phyloP scores from a whole-genome alignment of 148 eudicot species.

The Amaranthus cruentus region DNA sequence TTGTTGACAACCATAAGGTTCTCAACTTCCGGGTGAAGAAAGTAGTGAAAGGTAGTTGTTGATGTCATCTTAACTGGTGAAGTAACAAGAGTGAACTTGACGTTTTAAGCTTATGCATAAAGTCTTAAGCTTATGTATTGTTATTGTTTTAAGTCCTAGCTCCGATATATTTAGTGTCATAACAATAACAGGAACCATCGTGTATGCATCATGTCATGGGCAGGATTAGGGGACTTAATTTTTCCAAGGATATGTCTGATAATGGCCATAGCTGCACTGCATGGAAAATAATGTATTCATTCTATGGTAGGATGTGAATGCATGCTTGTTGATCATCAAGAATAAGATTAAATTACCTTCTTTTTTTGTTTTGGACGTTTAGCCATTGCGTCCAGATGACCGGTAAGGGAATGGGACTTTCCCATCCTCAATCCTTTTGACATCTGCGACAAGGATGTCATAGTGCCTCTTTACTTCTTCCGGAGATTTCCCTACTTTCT shows the following conservation, averaged over 20 bases:
- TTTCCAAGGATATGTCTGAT: neutral
- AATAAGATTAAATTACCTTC: constrained; percentile 28
- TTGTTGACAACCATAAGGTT: neutral
- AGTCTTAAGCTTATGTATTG: neutral
- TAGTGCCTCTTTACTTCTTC: constrained; percentile 68
- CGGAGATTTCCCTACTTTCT: constrained; percentile 52
- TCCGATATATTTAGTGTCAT: neutral
- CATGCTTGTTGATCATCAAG: neutral
- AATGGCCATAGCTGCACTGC: neutral
- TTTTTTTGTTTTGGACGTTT: constrained; percentile 1
- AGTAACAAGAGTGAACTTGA: neutral
- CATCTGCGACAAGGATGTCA: constrained; percentile 52
- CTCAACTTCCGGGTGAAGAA: neutral
- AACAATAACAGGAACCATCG: neutral
- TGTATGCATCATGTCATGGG: neutral
- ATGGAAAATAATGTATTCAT: neutral
- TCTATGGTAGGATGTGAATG: neutral
- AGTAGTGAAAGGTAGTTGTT: neutral
- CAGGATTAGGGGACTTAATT: neutral
- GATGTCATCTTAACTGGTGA: neutral
- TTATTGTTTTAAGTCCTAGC: too few species aligned
- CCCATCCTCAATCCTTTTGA: constrained; percentile 51
- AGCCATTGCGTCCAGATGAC: constrained; percentile 23
- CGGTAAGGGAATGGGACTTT: constrained; percentile 49
- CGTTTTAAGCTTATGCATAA: neutral